Evolutionary conservation across 768 basidiomycete genomes (phyloP), one percentile per base, ranked within the genome.

Genomic region (Baorangia bicolor): DNA sequence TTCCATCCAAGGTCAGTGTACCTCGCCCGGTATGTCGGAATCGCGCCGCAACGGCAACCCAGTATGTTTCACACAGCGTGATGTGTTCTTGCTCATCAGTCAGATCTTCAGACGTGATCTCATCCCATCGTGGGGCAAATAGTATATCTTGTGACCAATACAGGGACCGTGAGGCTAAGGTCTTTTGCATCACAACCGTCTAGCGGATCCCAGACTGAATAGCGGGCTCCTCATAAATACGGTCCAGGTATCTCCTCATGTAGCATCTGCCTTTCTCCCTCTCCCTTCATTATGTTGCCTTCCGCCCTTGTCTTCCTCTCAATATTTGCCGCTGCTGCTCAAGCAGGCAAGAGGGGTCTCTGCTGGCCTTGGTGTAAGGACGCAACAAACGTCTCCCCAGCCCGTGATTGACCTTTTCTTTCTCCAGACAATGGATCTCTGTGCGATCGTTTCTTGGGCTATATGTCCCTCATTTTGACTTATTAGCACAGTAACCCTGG

Each of bases 311-410:
- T 64, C 33, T 23, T 66, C 25, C 49, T 69, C 18, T 46, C 58
- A 0, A 18, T 60, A 8, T 70, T 69, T 34, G 31, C 57, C 2
- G 33, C 55, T 13, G 49, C 57, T 20, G 66, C 57, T 37, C 64
- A 58, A 13, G 75, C 75, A 23, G 74, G 75, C 25, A 75, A 75
- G 60, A 67, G 73, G 20, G 74, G 74, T 37, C 67, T 75, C 23
- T 63, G 61, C 40, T 75, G 74, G 74, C 61, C 74, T 28, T 76
- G 57, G 57, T 75, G 72, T 73, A 53, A 56, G 67, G 12, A 46
- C 2, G 0, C 12, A 41, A 13, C 11, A 4, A 20, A 23, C 9
- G 3, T 16, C 12, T 45, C 7, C 30, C 6, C 2, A 4, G 5
- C 2, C 25, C 10, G 2, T 38, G 1, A n/a, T n/a, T 64, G 41